Conservation (phyloP, 2,329 filamentous ascomycete species). For the Drechslera avenae region DNA sequence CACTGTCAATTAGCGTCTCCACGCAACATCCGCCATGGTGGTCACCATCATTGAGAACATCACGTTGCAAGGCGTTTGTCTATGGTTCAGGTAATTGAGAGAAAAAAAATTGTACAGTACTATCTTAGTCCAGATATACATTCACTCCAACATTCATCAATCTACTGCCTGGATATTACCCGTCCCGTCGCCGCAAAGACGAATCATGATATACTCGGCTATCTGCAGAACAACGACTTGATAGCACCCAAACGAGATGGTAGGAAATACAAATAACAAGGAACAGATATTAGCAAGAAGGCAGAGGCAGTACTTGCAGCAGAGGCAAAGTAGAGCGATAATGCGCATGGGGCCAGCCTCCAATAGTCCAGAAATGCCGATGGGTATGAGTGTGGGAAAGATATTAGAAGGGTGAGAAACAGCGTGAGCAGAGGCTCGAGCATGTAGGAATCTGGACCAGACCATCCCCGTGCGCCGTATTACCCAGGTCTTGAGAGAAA, state of each 20-base stretch:
- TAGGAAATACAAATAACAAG: conserved; percentile 23
- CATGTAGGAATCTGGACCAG: conserved; percentile 41
- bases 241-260: conserved; percentile 23
- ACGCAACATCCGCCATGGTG: background rate
- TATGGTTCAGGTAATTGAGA: background rate
- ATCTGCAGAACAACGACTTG: conserved; percentile 41
- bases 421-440: conserved; percentile 43
- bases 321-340: conserved; percentile 34
- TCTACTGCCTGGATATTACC: conserved; percentile 26
- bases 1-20: conserved; percentile 9
- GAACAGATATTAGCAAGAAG: conserved; percentile 36
- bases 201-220: conserved; percentile 43
- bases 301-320: conserved; percentile 26
- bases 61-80: background rate
- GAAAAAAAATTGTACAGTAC: conserved; percentile 30
- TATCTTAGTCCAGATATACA: conserved; percentile 25
- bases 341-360: conserved; percentile 48
- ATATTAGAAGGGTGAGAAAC: conserved; percentile 44
- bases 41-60: background rate
- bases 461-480: conserved; percentile 45
- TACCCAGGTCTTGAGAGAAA: conserved; percentile 32
- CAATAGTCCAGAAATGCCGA: conserved; percentile 41
- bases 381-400: conserved; percentile 46
- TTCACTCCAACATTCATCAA: conserved; percentile 24
- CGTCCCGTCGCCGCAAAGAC: conserved; percentile 28